Evolutionary conservation across 1,284 basidiomycete species (phyloP).

Genomic region (Tylopilus sp.): DNA sequence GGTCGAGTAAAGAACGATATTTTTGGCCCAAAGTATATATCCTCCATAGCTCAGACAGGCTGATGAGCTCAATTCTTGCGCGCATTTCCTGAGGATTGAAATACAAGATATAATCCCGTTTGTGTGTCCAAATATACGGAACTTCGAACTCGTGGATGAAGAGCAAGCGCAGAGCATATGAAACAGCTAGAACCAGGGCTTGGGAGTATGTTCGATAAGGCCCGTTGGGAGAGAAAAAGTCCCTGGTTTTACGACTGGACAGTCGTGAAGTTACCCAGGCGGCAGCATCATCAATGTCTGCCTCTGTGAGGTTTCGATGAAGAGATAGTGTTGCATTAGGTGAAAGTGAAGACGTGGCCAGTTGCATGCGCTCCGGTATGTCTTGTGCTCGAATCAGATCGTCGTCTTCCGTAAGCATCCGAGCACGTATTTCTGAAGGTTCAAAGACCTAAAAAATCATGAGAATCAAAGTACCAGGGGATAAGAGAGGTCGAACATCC

Average conservation of each 20-base stretch:
- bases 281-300: slow-evolving; percentile 78
- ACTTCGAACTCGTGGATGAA: slow-evolving; percentile 91
- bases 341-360: slow-evolving; percentile 83
- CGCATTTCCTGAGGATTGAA: slow-evolving; percentile 61
- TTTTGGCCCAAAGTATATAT: slow-evolving; percentile 83
- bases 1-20: slow-evolving; percentile 79
- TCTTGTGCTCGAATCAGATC: slow-evolving; percentile 89
- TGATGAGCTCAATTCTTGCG: slow-evolving; percentile 64
- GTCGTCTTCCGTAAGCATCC: slow-evolving; percentile 92
- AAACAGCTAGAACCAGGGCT: slow-evolving; percentile 78
- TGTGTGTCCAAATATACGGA: slow-evolving; percentile 93
- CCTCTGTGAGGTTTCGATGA: slow-evolving; percentile 62
- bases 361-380: slow-evolving; percentile 95
- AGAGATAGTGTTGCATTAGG: slow-evolving; percentile 63
- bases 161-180: slow-evolving; percentile 76
- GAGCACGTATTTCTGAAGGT: slow-evolving; percentile 91
- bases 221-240: slow-evolving; percentile 68
- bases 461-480: slow-evolving; percentile 8
- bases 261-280: slow-evolving; percentile 87
- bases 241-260: slow-evolving; percentile 71
- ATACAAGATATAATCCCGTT: slow-evolving; percentile 84
- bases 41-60: slow-evolving; percentile 80
- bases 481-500: slow-evolving; percentile 60
- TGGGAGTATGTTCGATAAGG: slow-evolving; percentile 57
- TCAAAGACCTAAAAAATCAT: slow-evolving; percentile 82